Evolutionary conservation across 2,329 filamentous ascomycete species (phyloP).

Genomic region (Metarhizium sp.): DNA sequence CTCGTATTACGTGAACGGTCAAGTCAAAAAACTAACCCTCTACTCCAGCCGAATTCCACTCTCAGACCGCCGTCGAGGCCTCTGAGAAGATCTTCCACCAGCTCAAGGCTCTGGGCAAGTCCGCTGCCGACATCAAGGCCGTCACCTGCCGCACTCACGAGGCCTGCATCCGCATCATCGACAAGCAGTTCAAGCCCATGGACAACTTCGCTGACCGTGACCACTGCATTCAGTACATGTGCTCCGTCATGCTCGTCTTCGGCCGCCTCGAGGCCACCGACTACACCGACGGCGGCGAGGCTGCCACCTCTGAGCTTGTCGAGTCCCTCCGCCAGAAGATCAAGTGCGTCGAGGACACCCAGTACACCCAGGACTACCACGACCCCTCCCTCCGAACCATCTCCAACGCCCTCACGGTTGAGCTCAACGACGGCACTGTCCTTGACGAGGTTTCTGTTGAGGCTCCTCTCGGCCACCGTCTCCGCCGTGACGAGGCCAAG

Average conservation of each 20-base stretch:
- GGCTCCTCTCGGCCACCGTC: conserved; percentile 85
- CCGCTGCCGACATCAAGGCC: conserved; percentile 83
- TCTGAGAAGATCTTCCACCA: conserved; percentile 80
- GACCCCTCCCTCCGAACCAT: conserved; percentile 89
- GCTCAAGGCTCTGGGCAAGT: conserved; percentile 78
- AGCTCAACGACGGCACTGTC: conserved; percentile 86
- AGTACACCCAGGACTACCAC: conserved; percentile 95
- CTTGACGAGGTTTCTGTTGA: conserved; percentile 87
- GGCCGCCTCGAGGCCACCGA: conserved; percentile 88
- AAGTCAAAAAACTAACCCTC: background rate
- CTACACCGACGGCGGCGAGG: conserved; percentile 88
- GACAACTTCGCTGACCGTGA: conserved; percentile 99
- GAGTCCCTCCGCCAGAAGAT: conserved; percentile 91
- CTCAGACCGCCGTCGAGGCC: conserved; percentile 93
- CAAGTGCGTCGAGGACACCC: conserved; percentile 88
- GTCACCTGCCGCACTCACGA: conserved; percentile 96
- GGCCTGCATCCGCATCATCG: conserved; percentile 96
- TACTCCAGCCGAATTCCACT: conserved; percentile 77
- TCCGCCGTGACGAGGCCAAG: conserved; percentile 92
- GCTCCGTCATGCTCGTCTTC: conserved; percentile 89
- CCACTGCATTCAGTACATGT: conserved; percentile 99
- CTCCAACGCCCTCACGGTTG: conserved; percentile 92
- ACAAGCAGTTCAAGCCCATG: conserved; percentile 99
- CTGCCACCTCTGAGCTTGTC: conserved; percentile 79
- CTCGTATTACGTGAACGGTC: too few relatives aligned